These are phyloP conservation scores for Boletus coccyginus DNA, from an alignment of 768 basidiomycete genomes.

Conservation along the genomic window DNA sequence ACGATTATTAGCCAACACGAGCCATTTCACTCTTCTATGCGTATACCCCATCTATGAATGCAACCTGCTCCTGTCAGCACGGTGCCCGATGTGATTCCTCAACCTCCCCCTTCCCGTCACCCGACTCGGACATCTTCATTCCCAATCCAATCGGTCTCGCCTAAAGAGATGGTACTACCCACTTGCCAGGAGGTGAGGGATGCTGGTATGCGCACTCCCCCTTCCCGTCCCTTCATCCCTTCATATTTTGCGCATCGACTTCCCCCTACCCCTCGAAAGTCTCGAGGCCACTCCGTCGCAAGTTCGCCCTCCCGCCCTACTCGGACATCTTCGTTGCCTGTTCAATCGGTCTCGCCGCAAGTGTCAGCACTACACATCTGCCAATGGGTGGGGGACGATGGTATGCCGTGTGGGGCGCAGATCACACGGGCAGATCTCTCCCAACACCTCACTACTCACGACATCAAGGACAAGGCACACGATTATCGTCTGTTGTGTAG, in stretches of 20 bases:
- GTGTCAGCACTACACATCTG: neutral
- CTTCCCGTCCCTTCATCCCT: no score
- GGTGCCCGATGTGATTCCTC: neutral
- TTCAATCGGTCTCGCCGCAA: neutral
- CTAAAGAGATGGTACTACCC: no score
- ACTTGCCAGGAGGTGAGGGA: no score
- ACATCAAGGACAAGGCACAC: neutral
- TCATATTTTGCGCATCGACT: no score
- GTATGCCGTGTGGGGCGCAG: neutral
- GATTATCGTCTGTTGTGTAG: neutral
- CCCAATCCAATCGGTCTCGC: no score
- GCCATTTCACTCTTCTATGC: neutral
- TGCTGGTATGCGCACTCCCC: no score
- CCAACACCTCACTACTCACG: slow-evolving; percentile 12
- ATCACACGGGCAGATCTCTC: neutral
- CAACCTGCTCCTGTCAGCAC: no score
- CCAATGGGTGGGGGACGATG: slow-evolving; percentile 4
- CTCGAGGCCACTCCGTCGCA: neutral
- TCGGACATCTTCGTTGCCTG: slow-evolving; percentile 1
- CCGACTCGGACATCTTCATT: no score
- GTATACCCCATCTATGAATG: neutral
- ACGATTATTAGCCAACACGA: neutral
- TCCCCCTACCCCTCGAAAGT: neutral
- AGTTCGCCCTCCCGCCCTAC: neutral
- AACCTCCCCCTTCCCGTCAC: no score